Percentiles rank a stretch among this genome's conserved stretches.
These are phyloP conservation scores for Hypoxylon sp. DNA, from an alignment of 2,329 filamentous ascomycete genomes.

Conservation along the genomic window DNA sequence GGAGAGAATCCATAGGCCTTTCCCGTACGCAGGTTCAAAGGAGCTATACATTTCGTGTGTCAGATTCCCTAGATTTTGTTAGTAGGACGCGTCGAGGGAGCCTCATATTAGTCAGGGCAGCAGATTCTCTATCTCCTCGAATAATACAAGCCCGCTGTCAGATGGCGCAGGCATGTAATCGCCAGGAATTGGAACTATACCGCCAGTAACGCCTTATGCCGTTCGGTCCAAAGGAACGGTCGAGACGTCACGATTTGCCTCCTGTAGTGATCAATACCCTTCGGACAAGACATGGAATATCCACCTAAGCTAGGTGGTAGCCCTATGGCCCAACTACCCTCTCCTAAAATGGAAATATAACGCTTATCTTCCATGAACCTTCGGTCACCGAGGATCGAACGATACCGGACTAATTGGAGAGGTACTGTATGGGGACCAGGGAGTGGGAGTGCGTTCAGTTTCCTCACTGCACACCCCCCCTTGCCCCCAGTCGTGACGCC, in stretches of 20 bases:
- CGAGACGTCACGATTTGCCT: slow-evolving; percentile 35
- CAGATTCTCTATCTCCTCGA: slow-evolving; percentile 19
- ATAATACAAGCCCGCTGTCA: slow-evolving; percentile 25
- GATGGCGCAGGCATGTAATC: slow-evolving; percentile 25
- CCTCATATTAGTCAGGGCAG: slow-evolving; percentile 37
- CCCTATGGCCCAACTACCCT: slow-evolving; percentile 42
- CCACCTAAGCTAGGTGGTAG: slow-evolving; percentile 45
- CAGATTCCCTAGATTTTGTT: slow-evolving; percentile 32
- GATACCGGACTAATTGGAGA: slow-evolving; percentile 56
- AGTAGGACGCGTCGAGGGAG: slow-evolving; percentile 32
- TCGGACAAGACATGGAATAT: slow-evolving; percentile 50
- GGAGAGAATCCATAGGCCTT: slow-evolving; percentile 28
- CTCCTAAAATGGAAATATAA: slow-evolving; percentile 57
- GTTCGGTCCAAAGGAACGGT: slow-evolving; percentile 36
- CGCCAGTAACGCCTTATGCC: slow-evolving; percentile 5
- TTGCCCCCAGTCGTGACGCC: slow-evolving; percentile 36
- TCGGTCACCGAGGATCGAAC: slow-evolving; percentile 62
- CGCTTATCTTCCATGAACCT: slow-evolving; percentile 57
- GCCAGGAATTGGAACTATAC: slow-evolving; percentile 18
- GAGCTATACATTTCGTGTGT: slow-evolving; percentile 43
- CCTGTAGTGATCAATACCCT: slow-evolving; percentile 25
- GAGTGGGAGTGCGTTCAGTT: slow-evolving; percentile 47
- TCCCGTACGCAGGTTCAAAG: slow-evolving; percentile 42
- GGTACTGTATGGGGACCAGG: slow-evolving; percentile 45
- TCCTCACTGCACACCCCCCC: slow-evolving; percentile 39